Evolutionary conservation across 2,329 filamentous ascomycete genomes (phyloP).

Genomic region (Xenoacremonium recifei): DNA sequence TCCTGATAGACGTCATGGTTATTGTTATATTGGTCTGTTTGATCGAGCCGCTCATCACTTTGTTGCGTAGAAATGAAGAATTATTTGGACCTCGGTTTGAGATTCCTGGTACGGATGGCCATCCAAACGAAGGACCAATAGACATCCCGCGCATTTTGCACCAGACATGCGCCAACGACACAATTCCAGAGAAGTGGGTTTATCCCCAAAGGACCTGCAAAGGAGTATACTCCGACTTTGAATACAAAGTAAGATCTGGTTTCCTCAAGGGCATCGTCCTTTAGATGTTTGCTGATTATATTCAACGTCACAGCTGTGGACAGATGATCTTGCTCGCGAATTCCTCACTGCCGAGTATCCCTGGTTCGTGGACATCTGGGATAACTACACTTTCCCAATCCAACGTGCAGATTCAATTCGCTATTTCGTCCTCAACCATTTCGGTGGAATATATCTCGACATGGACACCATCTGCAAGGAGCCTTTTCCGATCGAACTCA

Average conservation of each 20-base stretch:
- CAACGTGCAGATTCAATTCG: conserved; percentile 71
- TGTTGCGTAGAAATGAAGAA: conserved; percentile 52
- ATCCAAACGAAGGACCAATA: conserved; percentile 65
- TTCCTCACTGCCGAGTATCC: conserved; percentile 70
- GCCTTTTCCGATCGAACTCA: conserved; percentile 23
- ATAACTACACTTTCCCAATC: conserved; percentile 68
- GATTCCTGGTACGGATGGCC: conserved; percentile 29
- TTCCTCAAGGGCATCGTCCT: not conserved
- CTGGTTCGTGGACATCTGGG: conserved; percentile 70
- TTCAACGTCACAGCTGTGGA: conserved; percentile 70
- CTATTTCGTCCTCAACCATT: conserved; percentile 72
- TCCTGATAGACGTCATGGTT: conserved; percentile 60
- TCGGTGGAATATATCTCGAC: conserved; percentile 73
- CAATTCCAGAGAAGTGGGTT: conserved; percentile 65
- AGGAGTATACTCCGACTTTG: conserved; percentile 66
- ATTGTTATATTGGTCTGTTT: conserved; percentile 63
- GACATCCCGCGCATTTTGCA: conserved; percentile 72
- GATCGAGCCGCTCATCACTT: conserved; percentile 68
- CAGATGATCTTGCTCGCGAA: conserved; percentile 62
- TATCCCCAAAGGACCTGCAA: conserved; percentile 65
- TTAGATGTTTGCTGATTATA: not conserved
- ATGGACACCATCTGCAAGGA: conserved; percentile 32
- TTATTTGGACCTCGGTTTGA: conserved; percentile 27
- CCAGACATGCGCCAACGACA: conserved; percentile 70
- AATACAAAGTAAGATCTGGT: conserved; percentile 60